phyloP scores from a whole-genome alignment of 129 eudicot species.

The carrot (Daucus carota) region DNA sequence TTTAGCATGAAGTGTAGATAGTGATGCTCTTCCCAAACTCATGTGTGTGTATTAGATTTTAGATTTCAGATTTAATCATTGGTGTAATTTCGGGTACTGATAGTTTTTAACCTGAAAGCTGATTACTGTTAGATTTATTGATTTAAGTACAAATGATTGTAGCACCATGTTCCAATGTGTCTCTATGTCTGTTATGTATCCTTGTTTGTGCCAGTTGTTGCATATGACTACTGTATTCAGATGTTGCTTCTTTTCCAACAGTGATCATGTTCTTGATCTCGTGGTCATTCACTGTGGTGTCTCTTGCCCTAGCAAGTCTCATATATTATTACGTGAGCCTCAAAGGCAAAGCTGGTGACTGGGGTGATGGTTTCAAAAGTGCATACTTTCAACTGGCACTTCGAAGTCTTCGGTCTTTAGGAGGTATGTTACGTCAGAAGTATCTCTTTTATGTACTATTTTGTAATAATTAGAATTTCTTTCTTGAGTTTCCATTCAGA shows the following conservation, averaged over 20 bases:
- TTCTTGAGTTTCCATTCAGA: neutral
- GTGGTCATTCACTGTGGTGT: constrained; percentile 91
- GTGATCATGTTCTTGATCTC: constrained; percentile 97
- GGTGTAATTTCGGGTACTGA: too few relatives aligned
- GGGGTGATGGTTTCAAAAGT: constrained; percentile 99
- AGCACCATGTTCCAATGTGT: neutral
- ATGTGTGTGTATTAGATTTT: neutral
- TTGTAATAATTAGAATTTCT: neutral
- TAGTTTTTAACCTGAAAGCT: neutral
- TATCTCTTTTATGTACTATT: neutral
- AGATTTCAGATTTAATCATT: neutral
- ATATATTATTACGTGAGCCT: constrained; percentile 91
- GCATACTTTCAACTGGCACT: constrained; percentile 98
- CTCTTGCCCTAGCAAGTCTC: constrained; percentile 93
- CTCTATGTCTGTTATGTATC: neutral
- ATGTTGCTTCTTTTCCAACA: constrained; percentile 31
- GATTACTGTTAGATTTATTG: neutral
- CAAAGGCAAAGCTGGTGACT: constrained; percentile 99
- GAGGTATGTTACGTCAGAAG: constrained; percentile 42
- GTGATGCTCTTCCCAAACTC: neutral
- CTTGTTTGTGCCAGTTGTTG: neutral
- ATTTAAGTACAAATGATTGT: neutral
- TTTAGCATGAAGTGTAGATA: neutral
- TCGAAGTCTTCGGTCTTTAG: constrained; percentile 97
- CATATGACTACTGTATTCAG: neutral